These are phyloP conservation scores for Escallonia herrerae DNA, from an alignment of 129 eudicot species.

Conservation along the genomic window DNA sequence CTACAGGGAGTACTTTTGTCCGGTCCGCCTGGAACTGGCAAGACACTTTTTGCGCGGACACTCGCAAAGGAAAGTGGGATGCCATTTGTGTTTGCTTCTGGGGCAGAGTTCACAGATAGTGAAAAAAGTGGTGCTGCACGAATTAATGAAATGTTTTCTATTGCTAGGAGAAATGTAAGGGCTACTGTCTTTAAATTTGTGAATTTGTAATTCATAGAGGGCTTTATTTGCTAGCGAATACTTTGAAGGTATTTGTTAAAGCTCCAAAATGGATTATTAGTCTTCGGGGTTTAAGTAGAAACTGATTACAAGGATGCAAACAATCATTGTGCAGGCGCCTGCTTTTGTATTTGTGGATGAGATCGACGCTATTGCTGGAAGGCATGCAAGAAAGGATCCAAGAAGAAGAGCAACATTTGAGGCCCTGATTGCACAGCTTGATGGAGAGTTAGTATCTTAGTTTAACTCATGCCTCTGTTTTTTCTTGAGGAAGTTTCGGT, in stretches of 20 bases:
- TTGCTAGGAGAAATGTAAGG: constrained; percentile 81
- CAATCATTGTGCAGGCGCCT: constrained; percentile 63
- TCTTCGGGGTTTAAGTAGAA: too few relatives aligned
- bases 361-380: constrained; percentile 95
- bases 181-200: not conserved
- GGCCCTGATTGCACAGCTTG: constrained; percentile 78
- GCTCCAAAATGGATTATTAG: too few relatives aligned
- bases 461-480: not conserved
- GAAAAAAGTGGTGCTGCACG: constrained; percentile 88
- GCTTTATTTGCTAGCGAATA: too few relatives aligned
- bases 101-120: constrained; percentile 94
- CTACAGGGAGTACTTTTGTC: constrained; percentile 84
- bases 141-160: constrained; percentile 71
- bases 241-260: too few relatives aligned
- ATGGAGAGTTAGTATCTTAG: constrained; percentile 77
- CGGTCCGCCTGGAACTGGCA: constrained; percentile 98
- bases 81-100: constrained; percentile 96
- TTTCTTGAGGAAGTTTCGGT: too few relatives aligned
- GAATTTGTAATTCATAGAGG: too few relatives aligned
- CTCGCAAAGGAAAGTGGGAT: constrained; percentile 88
- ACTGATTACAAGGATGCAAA: not conserved
- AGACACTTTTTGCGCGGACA: constrained; percentile 96
- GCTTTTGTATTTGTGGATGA: constrained; percentile 91
- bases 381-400: constrained; percentile 82
- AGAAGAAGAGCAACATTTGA: constrained; percentile 77